These are phyloP conservation scores for Diaporthe capsici DNA, from an alignment of 2,329 filamentous ascomycete species.

Conservation along the genomic window DNA sequence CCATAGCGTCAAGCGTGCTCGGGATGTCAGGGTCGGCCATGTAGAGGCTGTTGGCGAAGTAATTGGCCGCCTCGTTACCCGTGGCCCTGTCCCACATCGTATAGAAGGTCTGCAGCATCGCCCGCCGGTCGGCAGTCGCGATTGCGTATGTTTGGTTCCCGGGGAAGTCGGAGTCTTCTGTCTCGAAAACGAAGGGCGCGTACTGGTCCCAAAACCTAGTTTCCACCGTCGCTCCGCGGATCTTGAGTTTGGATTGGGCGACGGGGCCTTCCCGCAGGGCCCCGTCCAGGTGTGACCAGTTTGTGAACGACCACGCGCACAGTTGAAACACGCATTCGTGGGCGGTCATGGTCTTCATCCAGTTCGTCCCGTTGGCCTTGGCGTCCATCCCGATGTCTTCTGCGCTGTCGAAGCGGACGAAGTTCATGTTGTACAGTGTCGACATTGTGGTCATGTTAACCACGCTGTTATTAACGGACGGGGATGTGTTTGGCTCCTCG, in stretches of 20 bases:
- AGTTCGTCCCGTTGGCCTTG: not conserved
- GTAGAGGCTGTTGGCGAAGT: not conserved
- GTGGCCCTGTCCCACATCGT: not conserved
- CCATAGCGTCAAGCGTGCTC: not conserved
- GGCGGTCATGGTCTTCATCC: not conserved
- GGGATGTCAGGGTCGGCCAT: not conserved
- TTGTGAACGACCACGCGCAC: not conserved
- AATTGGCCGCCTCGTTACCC: not conserved
- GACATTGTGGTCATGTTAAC: not conserved
- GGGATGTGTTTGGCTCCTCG: not conserved
- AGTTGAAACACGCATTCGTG: not conserved
- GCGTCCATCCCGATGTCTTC: not conserved
- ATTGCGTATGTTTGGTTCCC: not conserved
- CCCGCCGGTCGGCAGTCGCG: not conserved
- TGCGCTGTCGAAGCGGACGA: constrained; percentile 1
- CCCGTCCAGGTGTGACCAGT: constrained; percentile 3
- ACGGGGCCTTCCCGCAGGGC: not conserved
- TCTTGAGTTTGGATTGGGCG: not conserved
- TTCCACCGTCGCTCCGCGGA: not conserved
- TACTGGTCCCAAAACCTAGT: not conserved
- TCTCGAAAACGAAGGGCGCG: not conserved
- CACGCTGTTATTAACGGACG: not conserved
- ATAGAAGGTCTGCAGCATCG: not conserved
- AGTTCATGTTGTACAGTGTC: not conserved
- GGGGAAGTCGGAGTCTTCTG: not conserved